These are phyloP conservation scores for Candida frijolesensis DNA, from an alignment of 1,139 yeast species.

Conservation along the genomic window DNA sequence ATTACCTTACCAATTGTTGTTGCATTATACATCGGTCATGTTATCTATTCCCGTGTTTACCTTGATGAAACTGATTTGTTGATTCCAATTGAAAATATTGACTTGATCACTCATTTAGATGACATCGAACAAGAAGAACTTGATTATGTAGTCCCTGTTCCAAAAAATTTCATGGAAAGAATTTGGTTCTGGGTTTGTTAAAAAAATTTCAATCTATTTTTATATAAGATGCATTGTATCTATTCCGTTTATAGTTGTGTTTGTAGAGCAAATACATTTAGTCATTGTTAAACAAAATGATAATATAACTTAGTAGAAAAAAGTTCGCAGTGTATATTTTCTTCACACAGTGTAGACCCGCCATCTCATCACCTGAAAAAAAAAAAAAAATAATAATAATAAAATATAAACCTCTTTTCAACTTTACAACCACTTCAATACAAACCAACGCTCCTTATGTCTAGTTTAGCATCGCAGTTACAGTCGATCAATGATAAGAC, in stretches of 20 bases:
- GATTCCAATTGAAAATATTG: slow-evolving; percentile 34
- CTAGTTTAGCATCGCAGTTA: slow-evolving; percentile 79
- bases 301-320: background rate
- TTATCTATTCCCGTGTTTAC: slow-evolving; percentile 28
- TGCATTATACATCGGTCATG: slow-evolving; percentile 47
- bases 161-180: slow-evolving; percentile 35
- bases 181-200: slow-evolving; percentile 44
- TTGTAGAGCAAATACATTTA: slow-evolving; percentile 1
- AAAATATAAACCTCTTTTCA: background rate
- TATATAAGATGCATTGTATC: background rate
- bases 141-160: slow-evolving; percentile 26
- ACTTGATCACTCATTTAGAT: slow-evolving; percentile 48
- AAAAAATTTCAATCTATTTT: background rate
- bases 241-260: background rate
- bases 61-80: slow-evolving; percentile 18
- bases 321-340: too few species aligned
- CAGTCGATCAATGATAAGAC: slow-evolving; percentile 67
- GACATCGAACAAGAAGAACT: slow-evolving; percentile 42
- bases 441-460: slow-evolving; percentile 28
- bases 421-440: background rate
- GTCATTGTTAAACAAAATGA: too few species aligned
- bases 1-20: slow-evolving; percentile 59
- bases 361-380: slow-evolving; percentile 2
- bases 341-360: too few species aligned
- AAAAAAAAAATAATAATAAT: slow-evolving; percentile 6